Conservation (phyloP, 305 asterid genomes). For the Rubia occidens region DNA sequence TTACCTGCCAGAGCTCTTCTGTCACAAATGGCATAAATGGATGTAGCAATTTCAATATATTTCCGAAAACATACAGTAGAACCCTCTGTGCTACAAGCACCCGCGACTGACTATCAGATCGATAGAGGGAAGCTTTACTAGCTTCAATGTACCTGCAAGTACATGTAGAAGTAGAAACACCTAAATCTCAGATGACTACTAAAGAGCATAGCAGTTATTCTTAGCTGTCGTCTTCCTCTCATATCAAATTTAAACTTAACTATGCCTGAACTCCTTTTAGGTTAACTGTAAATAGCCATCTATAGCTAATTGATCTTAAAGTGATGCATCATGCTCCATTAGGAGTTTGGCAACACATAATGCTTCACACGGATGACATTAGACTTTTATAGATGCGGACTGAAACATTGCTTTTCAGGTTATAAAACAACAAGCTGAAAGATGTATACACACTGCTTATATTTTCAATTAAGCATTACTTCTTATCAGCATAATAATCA, state of each 20-base stretch:
- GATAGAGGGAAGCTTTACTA: constrained; percentile 83
- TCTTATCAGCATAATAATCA: constrained; percentile 2
- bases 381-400: background rate
- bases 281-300: background rate
- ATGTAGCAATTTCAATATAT: constrained; percentile 73
- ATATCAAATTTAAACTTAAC: background rate
- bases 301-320: background rate
- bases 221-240: background rate
- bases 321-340: background rate
- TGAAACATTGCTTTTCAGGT: background rate
- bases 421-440: background rate
- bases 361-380: background rate
- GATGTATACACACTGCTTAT: background rate
- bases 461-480: background rate
- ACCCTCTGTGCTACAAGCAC: constrained; percentile 68
- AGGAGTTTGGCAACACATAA: background rate
- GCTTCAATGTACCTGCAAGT: constrained; percentile 89
- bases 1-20: constrained; percentile 98
- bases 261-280: background rate
- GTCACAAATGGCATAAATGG: constrained; percentile 99
- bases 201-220: background rate
- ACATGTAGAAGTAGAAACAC: background rate
- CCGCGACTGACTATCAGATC: constrained; percentile 46
- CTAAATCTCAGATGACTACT: background rate
- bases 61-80: constrained; percentile 71